Evolutionary conservation across 73 alveolate genomes (phyloP).

Genomic region (Durusdinium trenchii): DNA sequence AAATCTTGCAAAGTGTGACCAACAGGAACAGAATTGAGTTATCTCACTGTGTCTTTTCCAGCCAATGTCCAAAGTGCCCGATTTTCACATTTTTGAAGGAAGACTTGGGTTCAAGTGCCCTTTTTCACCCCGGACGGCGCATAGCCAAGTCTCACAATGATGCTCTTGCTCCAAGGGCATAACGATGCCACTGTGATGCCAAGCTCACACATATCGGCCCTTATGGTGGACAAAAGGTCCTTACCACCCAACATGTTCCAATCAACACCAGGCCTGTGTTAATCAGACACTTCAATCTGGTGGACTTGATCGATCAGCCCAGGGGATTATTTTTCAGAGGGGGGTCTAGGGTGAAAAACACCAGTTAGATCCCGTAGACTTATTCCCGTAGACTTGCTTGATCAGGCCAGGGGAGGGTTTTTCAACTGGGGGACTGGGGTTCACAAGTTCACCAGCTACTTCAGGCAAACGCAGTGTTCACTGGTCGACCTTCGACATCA

Average conservation of each 20-base stretch:
- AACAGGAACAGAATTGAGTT: background rate
- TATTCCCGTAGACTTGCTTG: background rate
- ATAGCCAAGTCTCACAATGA: background rate
- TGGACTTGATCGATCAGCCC: too few species aligned
- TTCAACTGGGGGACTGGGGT: background rate
- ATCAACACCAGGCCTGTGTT: too few species aligned
- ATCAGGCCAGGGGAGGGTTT: background rate
- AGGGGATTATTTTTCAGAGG: too few species aligned
- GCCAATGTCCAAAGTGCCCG: background rate
- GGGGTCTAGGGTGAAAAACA: too few species aligned
- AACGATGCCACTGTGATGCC: conserved; percentile 11
- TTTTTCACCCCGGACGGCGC: background rate
- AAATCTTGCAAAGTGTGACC: too few species aligned
- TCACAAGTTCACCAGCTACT: background rate
- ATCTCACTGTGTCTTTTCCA: background rate
- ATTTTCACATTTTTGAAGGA: background rate
- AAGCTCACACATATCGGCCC: background rate
- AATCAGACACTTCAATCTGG: too few species aligned
- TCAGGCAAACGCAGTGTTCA: background rate
- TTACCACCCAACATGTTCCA: too few species aligned
- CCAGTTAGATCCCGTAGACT: background rate
- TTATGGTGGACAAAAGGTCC: background rate
- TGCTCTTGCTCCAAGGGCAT: conserved; percentile 26
- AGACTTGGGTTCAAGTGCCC: too few species aligned
- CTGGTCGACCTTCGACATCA: too few species aligned